A percentile compares a stretch with the other conserved stretches of the same genome.
These are phyloP conservation scores for Aureobasidium melanogenum DNA, from an alignment of 2,329 filamentous ascomycete species.

Conservation along the genomic window DNA sequence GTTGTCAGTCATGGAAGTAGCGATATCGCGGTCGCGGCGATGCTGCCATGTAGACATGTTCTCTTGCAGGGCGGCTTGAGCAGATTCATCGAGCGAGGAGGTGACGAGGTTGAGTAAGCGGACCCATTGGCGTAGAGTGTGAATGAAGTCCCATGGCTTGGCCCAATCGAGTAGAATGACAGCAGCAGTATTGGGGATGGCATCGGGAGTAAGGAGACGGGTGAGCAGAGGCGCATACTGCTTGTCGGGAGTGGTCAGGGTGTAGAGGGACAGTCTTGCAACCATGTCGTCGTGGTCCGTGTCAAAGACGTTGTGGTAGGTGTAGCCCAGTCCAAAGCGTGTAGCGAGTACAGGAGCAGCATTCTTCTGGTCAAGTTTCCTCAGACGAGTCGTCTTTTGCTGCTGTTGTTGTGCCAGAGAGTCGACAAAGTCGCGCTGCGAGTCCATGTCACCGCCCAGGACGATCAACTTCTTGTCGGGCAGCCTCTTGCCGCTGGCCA, in stretches of 20 bases:
- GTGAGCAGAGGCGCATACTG: constrained; percentile 75
- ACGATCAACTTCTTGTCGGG: constrained; percentile 88
- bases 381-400: not conserved
- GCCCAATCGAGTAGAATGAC: constrained; percentile 94
- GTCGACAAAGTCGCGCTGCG: constrained; percentile 78
- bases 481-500: constrained; percentile 80
- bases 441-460: constrained; percentile 72
- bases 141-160: constrained; percentile 85
- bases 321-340: constrained; percentile 86
- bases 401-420: constrained; percentile 52
- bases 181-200: constrained; percentile 65
- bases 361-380: constrained; percentile 16
- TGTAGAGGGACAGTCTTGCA: constrained; percentile 79
- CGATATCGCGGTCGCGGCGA: constrained; percentile 50
- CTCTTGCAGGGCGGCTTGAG: constrained; percentile 78
- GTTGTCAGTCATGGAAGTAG: constrained; percentile 26
- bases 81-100: constrained; percentile 62
- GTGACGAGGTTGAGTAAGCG: constrained; percentile 71
- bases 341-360: constrained; percentile 70
- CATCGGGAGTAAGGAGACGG: constrained; percentile 73
- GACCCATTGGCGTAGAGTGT: constrained; percentile 83
- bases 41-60: constrained; percentile 74
- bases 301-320: constrained; percentile 89
- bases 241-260: constrained; percentile 75
- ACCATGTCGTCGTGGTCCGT: constrained; percentile 91